Percentiles rank a stretch among this genome's conserved stretches.
Conservation (phyloP, 2,329 filamentous ascomycete genomes). For the Trichoderma simmonsii region DNA sequence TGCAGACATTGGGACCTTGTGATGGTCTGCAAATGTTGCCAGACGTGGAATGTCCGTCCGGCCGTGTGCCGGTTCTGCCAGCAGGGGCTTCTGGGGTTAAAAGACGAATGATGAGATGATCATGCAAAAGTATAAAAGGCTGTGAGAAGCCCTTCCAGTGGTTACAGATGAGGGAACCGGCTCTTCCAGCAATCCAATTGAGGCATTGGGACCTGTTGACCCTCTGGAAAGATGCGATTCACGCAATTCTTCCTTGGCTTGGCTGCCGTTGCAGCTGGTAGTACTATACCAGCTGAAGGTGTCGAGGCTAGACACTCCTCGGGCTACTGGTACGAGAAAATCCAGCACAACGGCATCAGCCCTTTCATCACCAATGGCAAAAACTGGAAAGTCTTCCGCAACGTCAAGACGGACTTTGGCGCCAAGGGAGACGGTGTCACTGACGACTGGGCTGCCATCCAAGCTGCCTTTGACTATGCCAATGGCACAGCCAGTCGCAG, state of each 20-base stretch:
- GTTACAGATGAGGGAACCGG: background rate
- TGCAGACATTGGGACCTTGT: background rate
- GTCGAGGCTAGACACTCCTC: background rate
- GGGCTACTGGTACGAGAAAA: constrained; percentile 21
- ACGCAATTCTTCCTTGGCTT: constrained; percentile 11
- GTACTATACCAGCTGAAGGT: background rate
- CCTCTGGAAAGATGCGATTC: constrained; percentile 6
- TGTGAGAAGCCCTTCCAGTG: background rate
- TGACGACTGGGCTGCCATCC: constrained; percentile 76
- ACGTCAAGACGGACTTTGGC: constrained; percentile 63
- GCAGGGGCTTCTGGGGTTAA: background rate
- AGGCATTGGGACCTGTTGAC: background rate
- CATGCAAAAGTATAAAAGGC: background rate
- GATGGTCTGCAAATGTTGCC: background rate
- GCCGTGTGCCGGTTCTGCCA: background rate
- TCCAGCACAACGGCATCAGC: constrained; percentile 23
- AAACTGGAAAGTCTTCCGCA: constrained; percentile 59
- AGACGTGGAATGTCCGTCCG: background rate
- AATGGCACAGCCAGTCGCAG: constrained; percentile 17
- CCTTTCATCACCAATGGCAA: constrained; percentile 20
- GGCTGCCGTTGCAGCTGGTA: constrained; percentile 7
- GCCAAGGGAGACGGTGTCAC: constrained; percentile 60
- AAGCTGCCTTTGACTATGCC: constrained; percentile 22
- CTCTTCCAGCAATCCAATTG: background rate
- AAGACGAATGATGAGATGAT: background rate